Evolutionary conservation across 2,329 filamentous ascomycete species (phyloP), one percentile per base, ranked within the genome.

Genomic region (Chalara sp.): DNA sequence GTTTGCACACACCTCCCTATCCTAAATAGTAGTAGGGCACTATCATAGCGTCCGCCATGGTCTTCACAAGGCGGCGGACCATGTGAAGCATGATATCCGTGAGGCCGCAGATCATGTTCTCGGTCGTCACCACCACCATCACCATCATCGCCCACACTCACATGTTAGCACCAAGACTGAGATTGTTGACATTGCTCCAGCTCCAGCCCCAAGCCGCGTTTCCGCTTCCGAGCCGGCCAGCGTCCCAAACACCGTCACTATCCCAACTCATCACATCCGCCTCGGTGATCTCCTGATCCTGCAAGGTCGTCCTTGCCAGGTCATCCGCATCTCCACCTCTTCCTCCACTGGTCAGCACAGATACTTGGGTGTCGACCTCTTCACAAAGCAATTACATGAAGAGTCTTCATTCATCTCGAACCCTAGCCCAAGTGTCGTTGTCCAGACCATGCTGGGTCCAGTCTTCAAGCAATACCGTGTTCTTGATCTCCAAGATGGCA

Each of bases 381-480:
- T 99, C 89, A 96, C 91, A 81, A 95, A 96, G 83, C 89, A 97
- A 79, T 83, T 99, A 61, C 90, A 97, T 69, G 93, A 99, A 79
- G 93, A 99, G 86, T 96, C 89, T 52, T 92, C 87, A 66, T 96
- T 96, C 77, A 84, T 97, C 76, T 91, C 89, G 75, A 95, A 95
- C 86, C 93, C 93, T 60, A 89, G 87, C 61, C 92, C 92, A 63
- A 96, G 89, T 63, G 93, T 99, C 55, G 84, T 97, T 58, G 92
- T 99, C 67, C 93, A 99, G 86, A 97, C 92, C 78, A 97, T 99
- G 90, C 87, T 95, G 62, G 93, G 92, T 65, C 93, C 93, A 58
- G 84, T 97, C 78, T 96, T 97, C 89, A 97, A 97, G 89, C 93
- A 97, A 82, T 99, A 99, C 86, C 91, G 93, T 68, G 92, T 99